Percentiles rank a stretch among this genome's conserved stretches.
These are phyloP conservation scores for Anaeramoeba ignava DNA, from an alignment of 78 protist species.

Conservation along the genomic window DNA sequence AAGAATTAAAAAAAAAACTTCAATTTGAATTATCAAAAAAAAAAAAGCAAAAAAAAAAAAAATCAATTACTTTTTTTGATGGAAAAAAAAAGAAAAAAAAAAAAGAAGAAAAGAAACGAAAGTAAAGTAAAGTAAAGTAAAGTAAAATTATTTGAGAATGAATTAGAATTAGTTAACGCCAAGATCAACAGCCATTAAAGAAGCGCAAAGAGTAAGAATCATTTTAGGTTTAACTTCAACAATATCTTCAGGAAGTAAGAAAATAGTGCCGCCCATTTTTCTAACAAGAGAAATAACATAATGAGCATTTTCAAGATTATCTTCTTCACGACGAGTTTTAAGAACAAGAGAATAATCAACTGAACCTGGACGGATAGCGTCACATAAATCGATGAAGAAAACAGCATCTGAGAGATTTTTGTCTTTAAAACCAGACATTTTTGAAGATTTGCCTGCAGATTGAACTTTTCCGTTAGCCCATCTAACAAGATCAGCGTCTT, in stretches of 20 bases:
- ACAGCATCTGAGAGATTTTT: background rate
- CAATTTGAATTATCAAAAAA: no score
- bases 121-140: no score
- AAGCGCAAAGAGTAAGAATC: no score
- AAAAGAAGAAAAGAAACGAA: no score
- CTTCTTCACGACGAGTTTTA: constrained; percentile 37
- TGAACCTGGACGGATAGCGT: constrained; percentile 14
- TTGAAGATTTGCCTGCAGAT: background rate
- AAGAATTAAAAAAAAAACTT: no score
- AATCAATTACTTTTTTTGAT: no score
- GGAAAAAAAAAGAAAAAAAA: no score
- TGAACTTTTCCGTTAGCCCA: constrained; percentile 1
- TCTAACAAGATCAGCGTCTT: background rate
- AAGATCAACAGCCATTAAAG: no score
- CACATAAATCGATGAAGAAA: background rate
- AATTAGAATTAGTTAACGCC: no score
- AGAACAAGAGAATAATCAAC: background rate
- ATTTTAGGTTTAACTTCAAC: no score
- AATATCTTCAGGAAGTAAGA: constrained; percentile 18
- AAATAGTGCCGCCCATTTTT: constrained; percentile 8
- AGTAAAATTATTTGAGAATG: no score
- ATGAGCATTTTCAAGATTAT: constrained; percentile 37
- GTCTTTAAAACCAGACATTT: background rate
- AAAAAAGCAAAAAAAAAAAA: no score
- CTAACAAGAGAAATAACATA: constrained; percentile 16